Evolutionary conservation across 2,329 filamentous ascomycete species (phyloP).

Genomic region (Nothopassalora personata): DNA sequence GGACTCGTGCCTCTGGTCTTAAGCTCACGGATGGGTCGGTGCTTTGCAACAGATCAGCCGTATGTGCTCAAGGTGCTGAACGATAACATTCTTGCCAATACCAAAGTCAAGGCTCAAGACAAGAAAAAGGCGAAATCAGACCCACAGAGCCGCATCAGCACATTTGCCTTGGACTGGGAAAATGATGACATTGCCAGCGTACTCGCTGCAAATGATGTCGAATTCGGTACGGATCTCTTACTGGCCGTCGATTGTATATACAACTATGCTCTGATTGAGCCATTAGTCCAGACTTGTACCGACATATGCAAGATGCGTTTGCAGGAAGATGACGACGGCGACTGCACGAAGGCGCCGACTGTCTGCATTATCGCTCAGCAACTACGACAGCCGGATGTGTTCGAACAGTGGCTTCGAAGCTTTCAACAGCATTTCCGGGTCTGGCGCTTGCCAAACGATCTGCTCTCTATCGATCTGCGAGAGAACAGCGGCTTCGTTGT

Average conservation of each 20-base stretch:
- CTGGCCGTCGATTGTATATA: conserved; percentile 93
- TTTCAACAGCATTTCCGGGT: conserved; percentile 64
- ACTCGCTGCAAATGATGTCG: conserved; percentile 46
- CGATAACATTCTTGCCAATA: conserved; percentile 67
- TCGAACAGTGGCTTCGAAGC: conserved; percentile 70
- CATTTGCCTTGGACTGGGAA: conserved; percentile 72
- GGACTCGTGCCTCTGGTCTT: conserved; percentile 70
- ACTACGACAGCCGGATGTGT: conserved; percentile 76
- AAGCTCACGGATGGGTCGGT: conserved; percentile 55
- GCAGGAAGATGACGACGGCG: background rate
- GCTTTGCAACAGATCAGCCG: conserved; percentile 79
- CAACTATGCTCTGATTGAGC: conserved; percentile 78
- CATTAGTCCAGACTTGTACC: conserved; percentile 68
- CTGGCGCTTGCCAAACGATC: conserved; percentile 67
- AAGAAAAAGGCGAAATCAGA: background rate
- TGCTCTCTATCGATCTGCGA: conserved; percentile 55
- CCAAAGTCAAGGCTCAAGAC: conserved; percentile 2
- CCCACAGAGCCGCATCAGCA: conserved; percentile 16
- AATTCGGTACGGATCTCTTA: conserved; percentile 47
- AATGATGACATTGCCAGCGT: conserved; percentile 42
- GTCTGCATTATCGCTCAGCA: conserved; percentile 84
- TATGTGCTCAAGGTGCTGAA: conserved; percentile 76
- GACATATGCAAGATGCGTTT: conserved; percentile 63
- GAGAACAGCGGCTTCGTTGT: conserved; percentile 72
- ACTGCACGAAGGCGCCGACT: conserved; percentile 44